Evolutionary conservation across 2,329 filamentous ascomycete genomes (phyloP), one percentile per base, ranked within the genome.

Genomic region (Chaetoscypha palmicola): DNA sequence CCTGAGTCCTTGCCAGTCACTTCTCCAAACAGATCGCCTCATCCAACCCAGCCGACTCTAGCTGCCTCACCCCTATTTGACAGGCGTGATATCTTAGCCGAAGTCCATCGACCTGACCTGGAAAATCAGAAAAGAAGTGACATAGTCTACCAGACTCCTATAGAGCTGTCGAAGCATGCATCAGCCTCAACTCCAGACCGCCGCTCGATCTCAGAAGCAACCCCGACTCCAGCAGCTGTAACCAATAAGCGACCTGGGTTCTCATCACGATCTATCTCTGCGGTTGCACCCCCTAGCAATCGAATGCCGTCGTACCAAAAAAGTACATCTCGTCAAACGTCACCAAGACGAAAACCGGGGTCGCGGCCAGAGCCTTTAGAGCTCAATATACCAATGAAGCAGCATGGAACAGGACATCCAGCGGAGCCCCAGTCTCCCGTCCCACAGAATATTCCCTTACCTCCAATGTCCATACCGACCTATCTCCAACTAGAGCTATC

Each of bases 391-490:
- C 30, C 31, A 35, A 5, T 48, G 19, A 56, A 52, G 28, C 38
- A 23, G 22, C 43, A 38, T 20, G 33, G 28, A 10, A 39, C 36
- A 9, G 44, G 31, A 3, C 35, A 26, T 10, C 43, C 50, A 43
- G 40, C 34, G 28, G 30, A 47, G 3, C 55, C 58, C 3, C 57
- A 57, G 5, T 60, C 60, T 5, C 57, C 59, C 1, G 69, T 79
- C 2, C 69, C 72, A 10, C 67, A 72, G 8, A 63, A 72, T 2
- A 77, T 82, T 44, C 79, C 79, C 4, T 66, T 82, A 0, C 79
- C 79, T 9, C 79, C 79, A 8, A 79, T 83, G 76, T 82, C 79
- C 0, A 69, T 82, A 20, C 78, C 77, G 2, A 82, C 78, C 1
- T 72, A 83, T 39, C 64, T 83, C 2, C 78, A 83, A 55, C 71